phyloP scores from a whole-genome alignment of 441 rosid genomes.

The Gossypium davidsonii region DNA sequence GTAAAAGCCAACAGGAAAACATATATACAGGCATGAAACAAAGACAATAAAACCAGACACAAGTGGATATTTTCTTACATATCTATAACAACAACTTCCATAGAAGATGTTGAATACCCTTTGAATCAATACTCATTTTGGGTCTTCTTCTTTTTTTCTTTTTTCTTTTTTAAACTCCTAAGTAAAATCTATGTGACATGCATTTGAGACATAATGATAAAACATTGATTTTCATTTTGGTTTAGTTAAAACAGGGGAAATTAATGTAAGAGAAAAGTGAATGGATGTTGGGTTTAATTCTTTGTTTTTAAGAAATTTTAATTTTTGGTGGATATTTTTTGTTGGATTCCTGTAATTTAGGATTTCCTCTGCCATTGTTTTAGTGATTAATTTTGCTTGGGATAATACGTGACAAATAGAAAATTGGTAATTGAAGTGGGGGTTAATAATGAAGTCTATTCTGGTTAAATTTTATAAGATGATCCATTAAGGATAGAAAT shows the following conservation, averaged over 20 bases:
- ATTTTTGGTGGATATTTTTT: slow-evolving; percentile 28
- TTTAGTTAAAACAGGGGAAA: neutral
- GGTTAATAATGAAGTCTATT: slow-evolving; percentile 10
- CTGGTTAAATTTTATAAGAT: neutral
- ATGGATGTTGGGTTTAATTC: slow-evolving; percentile 18
- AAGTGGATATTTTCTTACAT: slow-evolving; percentile 39
- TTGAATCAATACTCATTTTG: slow-evolving; percentile 45
- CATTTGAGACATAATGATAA: neutral
- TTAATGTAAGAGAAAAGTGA: slow-evolving; percentile 16
- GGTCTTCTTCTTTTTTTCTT: too few species aligned
- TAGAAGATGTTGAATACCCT: slow-evolving; percentile 27
- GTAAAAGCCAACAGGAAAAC: slow-evolving; percentile 52
- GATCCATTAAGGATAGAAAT: too few species aligned
- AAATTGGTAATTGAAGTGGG: slow-evolving; percentile 16
- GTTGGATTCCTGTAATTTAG: slow-evolving; percentile 56
- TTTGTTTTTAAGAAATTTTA: slow-evolving; percentile 23
- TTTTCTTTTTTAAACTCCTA: neutral
- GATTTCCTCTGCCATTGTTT: slow-evolving; percentile 23
- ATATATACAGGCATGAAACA: slow-evolving; percentile 35
- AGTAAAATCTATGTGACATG: neutral
- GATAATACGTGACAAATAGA: slow-evolving; percentile 21
- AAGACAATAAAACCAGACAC: slow-evolving; percentile 27
- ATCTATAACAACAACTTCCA: slow-evolving; percentile 24
- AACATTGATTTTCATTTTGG: neutral
- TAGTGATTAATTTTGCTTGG: slow-evolving; percentile 9